Percentiles rank a stretch among this genome's conserved stretches.
These are phyloP conservation scores for Neoboletus subvelutipes DNA, from an alignment of 768 basidiomycete species.

Conservation along the genomic window DNA sequence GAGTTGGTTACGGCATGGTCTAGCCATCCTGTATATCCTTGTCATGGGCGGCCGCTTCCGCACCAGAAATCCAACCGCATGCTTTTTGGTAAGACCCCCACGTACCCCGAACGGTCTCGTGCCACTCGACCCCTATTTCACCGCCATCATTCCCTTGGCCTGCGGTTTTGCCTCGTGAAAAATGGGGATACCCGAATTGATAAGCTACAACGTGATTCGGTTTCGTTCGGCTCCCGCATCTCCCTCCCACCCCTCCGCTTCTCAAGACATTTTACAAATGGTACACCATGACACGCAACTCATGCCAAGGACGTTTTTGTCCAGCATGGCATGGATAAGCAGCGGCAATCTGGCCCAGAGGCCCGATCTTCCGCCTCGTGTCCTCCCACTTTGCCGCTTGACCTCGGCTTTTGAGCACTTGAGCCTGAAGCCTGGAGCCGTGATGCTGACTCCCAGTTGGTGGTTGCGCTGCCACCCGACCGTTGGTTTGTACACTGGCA, in stretches of 20 bases:
- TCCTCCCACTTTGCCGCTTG: background rate
- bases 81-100: slow-evolving; percentile 2
- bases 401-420: background rate
- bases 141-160: slow-evolving; percentile 3
- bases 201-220: slow-evolving; percentile 16
- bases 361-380: slow-evolving; percentile 1
- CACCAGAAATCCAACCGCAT: slow-evolving; percentile 6
- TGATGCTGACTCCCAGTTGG: slow-evolving; percentile 10
- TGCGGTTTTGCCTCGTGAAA: slow-evolving; percentile 14
- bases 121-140: slow-evolving; percentile 7
- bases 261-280: slow-evolving; percentile 1
- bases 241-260: background rate
- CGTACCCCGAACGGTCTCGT: slow-evolving; percentile 3
- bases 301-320: background rate
- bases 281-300: background rate
- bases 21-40: slow-evolving; percentile 18
- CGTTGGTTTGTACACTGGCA: slow-evolving; percentile 12
- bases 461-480: slow-evolving; percentile 20
- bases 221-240: slow-evolving; percentile 3
- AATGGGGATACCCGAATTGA: slow-evolving; percentile 24
- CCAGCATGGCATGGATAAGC: background rate
- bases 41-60: slow-evolving; percentile 18
- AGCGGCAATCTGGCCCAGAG: background rate
- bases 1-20: background rate
- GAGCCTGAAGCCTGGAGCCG: background rate